Evolutionary conservation across 768 basidiomycete genomes (phyloP).

Genomic region (Panus rudis): DNA sequence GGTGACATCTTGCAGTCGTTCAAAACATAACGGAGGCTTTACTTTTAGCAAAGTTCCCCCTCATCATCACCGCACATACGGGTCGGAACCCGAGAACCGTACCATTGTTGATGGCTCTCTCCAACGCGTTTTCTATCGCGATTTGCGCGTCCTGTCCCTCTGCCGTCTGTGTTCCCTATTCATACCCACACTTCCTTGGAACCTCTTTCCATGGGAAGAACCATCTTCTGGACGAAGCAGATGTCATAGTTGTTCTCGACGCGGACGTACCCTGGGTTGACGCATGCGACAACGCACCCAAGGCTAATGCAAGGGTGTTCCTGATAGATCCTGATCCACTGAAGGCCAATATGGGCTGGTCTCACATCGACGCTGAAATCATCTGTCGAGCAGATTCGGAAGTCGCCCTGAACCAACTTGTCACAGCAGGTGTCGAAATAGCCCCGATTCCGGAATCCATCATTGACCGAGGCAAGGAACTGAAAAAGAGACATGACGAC

Average conservation of each 20-base stretch:
- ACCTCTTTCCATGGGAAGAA: conserved; percentile 43
- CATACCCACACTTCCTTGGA: conserved; percentile 49
- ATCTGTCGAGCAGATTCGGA: conserved; percentile 52
- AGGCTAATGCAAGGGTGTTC: conserved; percentile 41
- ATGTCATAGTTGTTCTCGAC: conserved; percentile 61
- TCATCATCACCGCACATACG: conserved; percentile 59
- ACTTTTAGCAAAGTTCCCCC: conserved; percentile 41
- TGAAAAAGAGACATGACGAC: conserved; percentile 7
- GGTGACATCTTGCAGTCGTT: conserved; percentile 15
- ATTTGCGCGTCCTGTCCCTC: conserved; percentile 46
- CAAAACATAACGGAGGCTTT: conserved; percentile 42
- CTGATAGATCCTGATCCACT: conserved; percentile 60
- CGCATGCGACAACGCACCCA: conserved; percentile 36
- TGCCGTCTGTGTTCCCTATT: conserved; percentile 46
- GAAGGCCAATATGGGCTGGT: conserved; percentile 40
- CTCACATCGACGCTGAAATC: conserved; percentile 49
- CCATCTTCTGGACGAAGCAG: conserved; percentile 42
- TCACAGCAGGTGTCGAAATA: conserved; percentile 15
- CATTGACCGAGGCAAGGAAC: conserved; percentile 1
- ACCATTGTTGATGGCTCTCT: conserved; percentile 38
- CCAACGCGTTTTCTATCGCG: conserved; percentile 46
- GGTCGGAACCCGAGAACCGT: conserved; percentile 49
- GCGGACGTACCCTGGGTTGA: conserved; percentile 63
- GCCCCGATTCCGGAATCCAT: background rate
- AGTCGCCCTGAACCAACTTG: conserved; percentile 43